These are phyloP conservation scores for Puccinia coronata DNA, from an alignment of 1,284 basidiomycete species.

Conservation along the genomic window DNA sequence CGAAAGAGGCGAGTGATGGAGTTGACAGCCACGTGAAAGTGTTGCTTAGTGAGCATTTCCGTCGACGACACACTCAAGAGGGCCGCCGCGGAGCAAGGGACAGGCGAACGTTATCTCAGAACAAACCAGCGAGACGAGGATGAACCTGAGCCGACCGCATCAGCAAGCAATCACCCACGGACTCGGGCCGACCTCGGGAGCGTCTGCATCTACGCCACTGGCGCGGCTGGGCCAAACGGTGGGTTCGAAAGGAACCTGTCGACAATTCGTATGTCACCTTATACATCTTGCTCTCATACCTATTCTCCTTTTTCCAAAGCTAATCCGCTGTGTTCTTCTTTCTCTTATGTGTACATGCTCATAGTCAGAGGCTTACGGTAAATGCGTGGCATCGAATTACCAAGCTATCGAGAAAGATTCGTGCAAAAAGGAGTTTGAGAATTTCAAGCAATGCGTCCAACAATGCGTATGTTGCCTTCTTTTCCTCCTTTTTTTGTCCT, in stretches of 20 bases:
- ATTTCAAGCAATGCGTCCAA: conserved; percentile 21
- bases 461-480: neutral
- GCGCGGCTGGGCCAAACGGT: neutral
- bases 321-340: neutral
- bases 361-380: neutral
- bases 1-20: neutral
- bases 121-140: neutral
- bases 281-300: neutral
- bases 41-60: neutral
- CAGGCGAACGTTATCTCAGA: neutral
- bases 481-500: neutral
- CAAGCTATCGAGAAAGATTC: neutral
- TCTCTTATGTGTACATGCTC: neutral
- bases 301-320: neutral
- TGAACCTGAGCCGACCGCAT: neutral
- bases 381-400: neutral
- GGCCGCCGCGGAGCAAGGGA: neutral
- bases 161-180: neutral
- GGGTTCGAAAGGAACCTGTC: neutral
- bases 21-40: neutral
- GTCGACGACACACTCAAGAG: neutral
- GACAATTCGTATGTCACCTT: neutral
- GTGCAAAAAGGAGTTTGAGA: neutral
- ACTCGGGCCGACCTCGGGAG: neutral
- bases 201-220: neutral